Evolutionary conservation across 192 early-diverging fungal genomes (phyloP).

Genomic region (Coemansia sp.): DNA sequence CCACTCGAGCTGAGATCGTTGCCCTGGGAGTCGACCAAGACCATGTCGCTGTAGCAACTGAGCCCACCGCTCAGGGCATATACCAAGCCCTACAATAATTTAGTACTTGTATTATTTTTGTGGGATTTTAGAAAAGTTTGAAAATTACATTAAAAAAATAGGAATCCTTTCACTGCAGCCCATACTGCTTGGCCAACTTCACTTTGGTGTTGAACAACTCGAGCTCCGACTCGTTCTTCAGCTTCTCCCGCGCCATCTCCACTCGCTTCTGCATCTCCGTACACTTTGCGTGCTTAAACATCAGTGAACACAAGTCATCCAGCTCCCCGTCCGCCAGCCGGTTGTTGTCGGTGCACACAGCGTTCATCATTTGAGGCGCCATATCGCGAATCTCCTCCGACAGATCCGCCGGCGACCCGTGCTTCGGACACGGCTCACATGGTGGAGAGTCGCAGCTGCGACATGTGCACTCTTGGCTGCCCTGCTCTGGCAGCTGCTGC

Average conservation of each 20-base stretch:
- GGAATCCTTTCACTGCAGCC: conserved; percentile 13
- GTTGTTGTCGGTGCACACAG: conserved; percentile 45
- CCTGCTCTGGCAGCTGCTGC: conserved; percentile 4
- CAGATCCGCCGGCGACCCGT: conserved; percentile 38
- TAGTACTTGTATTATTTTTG: background rate
- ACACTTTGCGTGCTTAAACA: conserved; percentile 56
- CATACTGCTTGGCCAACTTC: conserved; percentile 33
- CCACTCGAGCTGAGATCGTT: background rate
- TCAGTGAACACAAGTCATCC: conserved; percentile 48
- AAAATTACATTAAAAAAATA: background rate
- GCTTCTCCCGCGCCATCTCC: conserved; percentile 34
- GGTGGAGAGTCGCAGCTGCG: conserved; percentile 16
- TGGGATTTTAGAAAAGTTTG: background rate
- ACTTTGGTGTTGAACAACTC: conserved; percentile 37
- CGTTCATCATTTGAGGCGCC: conserved; percentile 43
- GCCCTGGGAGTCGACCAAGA: background rate
- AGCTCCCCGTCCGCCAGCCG: conserved; percentile 46
- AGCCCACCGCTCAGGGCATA: no score
- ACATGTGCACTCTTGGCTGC: conserved; percentile 27
- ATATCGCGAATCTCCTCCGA: conserved; percentile 43
- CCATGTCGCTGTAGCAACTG: no score
- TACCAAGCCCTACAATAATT: background rate
- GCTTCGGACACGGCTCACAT: conserved; percentile 36
- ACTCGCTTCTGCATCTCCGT: conserved; percentile 49
- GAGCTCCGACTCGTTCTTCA: conserved; percentile 40